Evolutionary conservation across 768 basidiomycete genomes (phyloP).

Genomic region (Lactarius vividus): DNA sequence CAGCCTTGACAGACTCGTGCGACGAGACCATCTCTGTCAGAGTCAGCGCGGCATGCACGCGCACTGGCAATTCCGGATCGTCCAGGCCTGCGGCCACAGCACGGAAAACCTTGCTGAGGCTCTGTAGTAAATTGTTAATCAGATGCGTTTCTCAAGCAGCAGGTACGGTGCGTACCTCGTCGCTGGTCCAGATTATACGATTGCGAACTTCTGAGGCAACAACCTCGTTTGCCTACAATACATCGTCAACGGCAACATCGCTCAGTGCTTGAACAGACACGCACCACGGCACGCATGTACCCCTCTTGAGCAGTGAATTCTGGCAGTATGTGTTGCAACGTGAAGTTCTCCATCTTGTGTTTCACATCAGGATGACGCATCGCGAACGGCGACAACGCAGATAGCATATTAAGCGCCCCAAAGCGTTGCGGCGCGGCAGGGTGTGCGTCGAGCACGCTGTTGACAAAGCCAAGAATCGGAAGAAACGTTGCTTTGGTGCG

Average conservation of each 20-base stretch:
- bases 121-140: slow-evolving; percentile 39
- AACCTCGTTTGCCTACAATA: slow-evolving; percentile 72
- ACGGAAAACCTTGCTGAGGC: slow-evolving; percentile 60
- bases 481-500: slow-evolving; percentile 81
- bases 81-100: slow-evolving; percentile 67
- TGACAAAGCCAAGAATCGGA: slow-evolving; percentile 76
- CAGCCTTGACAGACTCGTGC: slow-evolving; percentile 63
- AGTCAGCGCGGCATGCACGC: slow-evolving; percentile 78
- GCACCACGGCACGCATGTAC: slow-evolving; percentile 74
- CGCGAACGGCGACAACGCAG: slow-evolving; percentile 72
- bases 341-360: slow-evolving; percentile 72
- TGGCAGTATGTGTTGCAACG: slow-evolving; percentile 69
- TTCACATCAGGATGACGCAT: slow-evolving; percentile 83
- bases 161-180: slow-evolving; percentile 47
- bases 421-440: slow-evolving; percentile 66
- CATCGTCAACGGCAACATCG: background rate
- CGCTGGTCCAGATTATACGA: slow-evolving; percentile 62
- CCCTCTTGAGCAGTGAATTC: slow-evolving; percentile 65
- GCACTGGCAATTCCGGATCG: slow-evolving; percentile 77
- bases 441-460: slow-evolving; percentile 66
- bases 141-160: background rate
- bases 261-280: slow-evolving; percentile 32
- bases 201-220: slow-evolving; percentile 69
- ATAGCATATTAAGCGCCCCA: slow-evolving; percentile 82
- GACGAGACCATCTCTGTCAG: slow-evolving; percentile 70